Percentiles rank a stretch among this genome's conserved stretches.
phyloP scores from a whole-genome alignment of 208 protist genomes.

The Trypanosoma caninum region DNA sequence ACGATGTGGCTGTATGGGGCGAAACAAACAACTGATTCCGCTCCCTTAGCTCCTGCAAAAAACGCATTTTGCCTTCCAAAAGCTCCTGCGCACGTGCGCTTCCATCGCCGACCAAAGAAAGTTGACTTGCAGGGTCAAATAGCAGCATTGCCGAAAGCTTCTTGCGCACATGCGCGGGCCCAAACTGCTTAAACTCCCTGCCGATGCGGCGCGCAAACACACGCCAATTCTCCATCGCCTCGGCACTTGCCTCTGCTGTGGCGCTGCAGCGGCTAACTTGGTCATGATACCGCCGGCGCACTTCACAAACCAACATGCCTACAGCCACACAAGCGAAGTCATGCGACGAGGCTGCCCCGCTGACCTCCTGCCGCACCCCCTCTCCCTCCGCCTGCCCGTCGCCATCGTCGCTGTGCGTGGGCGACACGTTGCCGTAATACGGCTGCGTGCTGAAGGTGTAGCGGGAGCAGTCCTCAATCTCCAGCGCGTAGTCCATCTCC shows the following conservation, averaged over 20 bases:
- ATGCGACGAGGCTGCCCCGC: not conserved
- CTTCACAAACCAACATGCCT: slow-evolving; percentile 15
- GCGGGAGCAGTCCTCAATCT: slow-evolving; percentile 55
- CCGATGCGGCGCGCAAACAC: not conserved
- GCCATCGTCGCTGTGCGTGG: not conserved
- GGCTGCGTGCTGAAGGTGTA: slow-evolving; percentile 50
- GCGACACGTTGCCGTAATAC: slow-evolving; percentile 18
- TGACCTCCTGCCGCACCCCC: not conserved
- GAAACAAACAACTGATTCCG: not conserved
- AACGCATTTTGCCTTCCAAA: not conserved
- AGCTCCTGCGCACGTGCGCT: not conserved
- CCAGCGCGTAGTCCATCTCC: slow-evolving; percentile 50
- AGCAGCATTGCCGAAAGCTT: slow-evolving; percentile 1
- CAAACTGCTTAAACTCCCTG: slow-evolving; percentile 5
- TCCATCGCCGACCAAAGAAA: no score
- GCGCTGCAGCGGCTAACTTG: not conserved
- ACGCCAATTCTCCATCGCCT: not conserved
- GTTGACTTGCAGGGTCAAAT: slow-evolving; percentile 7
- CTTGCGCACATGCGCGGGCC: not conserved
- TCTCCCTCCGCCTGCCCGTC: not conserved
- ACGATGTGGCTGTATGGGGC: not conserved
- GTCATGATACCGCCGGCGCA: slow-evolving; percentile 5
- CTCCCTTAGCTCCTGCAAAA: not conserved
- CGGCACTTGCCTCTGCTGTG: not conserved
- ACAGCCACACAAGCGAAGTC: slow-evolving; percentile 12